These are phyloP conservation scores for Arthrobotrys sphaeroides DNA, from an alignment of 2,329 filamentous ascomycete species.

Conservation along the genomic window DNA sequence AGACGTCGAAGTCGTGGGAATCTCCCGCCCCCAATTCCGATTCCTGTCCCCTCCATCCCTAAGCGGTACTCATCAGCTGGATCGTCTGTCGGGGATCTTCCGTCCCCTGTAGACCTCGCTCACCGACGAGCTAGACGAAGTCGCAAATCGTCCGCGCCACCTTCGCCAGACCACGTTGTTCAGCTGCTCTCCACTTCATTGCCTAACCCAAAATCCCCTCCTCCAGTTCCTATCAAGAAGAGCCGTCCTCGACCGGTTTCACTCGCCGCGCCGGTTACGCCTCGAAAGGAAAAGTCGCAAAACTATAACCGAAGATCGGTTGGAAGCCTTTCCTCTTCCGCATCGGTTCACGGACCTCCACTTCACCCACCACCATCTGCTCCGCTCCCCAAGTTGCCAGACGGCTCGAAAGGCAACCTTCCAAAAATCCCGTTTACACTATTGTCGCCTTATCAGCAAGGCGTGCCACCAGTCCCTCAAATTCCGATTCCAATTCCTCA, in stretches of 20 bases:
- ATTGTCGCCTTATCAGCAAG: conserved; percentile 32
- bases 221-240: conserved; percentile 15
- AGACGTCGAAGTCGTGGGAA: conserved; percentile 39
- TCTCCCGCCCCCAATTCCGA: conserved; percentile 44
- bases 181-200: conserved; percentile 40
- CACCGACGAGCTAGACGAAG: conserved; percentile 38
- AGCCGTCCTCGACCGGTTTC: conserved; percentile 49
- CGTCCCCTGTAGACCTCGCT: conserved; percentile 39
- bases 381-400: conserved; percentile 39
- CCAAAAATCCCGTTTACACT: conserved; percentile 28
- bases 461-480: conserved; percentile 47
- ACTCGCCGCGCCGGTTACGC: conserved; percentile 42
- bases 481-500: conserved; percentile 51
- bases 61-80: conserved; percentile 47
- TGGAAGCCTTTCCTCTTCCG: conserved; percentile 45
- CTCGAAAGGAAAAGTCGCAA: conserved; percentile 38
- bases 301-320: conserved; percentile 46
- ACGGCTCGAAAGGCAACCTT: conserved; percentile 40
- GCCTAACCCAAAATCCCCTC: conserved; percentile 46
- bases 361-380: conserved; percentile 50
- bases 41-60: conserved; percentile 51
- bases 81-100: conserved; percentile 34
- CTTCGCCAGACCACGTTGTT: conserved; percentile 39
- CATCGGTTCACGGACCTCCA: conserved; percentile 51
- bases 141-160: conserved; percentile 43